Evolutionary conservation across 345 rosid genomes (phyloP).

Genomic region (Sisymbrium irio): DNA sequence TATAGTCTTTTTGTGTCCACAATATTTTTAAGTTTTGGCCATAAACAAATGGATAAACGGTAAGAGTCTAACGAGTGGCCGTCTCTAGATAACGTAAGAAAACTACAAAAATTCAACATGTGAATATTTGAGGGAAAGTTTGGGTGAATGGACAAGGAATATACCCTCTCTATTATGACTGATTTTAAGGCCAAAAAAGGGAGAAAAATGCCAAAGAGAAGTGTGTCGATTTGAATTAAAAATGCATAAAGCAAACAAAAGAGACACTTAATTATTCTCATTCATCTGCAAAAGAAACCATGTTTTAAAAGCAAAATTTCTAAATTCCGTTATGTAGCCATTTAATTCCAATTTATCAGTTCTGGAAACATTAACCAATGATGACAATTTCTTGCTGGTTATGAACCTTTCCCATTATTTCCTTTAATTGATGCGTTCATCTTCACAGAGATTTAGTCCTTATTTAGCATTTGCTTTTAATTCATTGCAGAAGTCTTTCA

Average conservation of each 20-base stretch:
- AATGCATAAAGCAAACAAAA: conserved; percentile 33
- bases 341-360: conserved; percentile 23
- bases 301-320: conserved; percentile 30
- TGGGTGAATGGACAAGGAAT: conserved; percentile 34
- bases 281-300: conserved; percentile 41
- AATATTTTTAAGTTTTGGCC: conserved; percentile 10
- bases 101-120: conserved; percentile 33
- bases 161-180: conserved; percentile 32
- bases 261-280: conserved; percentile 33
- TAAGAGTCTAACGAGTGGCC: conserved; percentile 33
- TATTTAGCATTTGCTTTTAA: conserved; percentile 36
- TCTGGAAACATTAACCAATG: conserved; percentile 29
- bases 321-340: conserved; percentile 23
- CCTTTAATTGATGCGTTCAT: conserved; percentile 27
- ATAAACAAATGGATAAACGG: conserved; percentile 24
- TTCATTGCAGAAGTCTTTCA: conserved; percentile 34
- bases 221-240: conserved; percentile 25
- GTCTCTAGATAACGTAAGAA: conserved; percentile 33
- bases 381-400: conserved; percentile 37
- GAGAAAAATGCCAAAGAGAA: conserved; percentile 32
- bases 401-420: conserved; percentile 35
- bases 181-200: conserved; percentile 12
- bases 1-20: not conserved
- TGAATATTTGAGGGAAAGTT: conserved; percentile 29
- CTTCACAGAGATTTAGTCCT: conserved; percentile 33